phyloP scores from a whole-genome alignment of 2,329 filamentous ascomycete genomes.

The Diaporthe destruens region DNA sequence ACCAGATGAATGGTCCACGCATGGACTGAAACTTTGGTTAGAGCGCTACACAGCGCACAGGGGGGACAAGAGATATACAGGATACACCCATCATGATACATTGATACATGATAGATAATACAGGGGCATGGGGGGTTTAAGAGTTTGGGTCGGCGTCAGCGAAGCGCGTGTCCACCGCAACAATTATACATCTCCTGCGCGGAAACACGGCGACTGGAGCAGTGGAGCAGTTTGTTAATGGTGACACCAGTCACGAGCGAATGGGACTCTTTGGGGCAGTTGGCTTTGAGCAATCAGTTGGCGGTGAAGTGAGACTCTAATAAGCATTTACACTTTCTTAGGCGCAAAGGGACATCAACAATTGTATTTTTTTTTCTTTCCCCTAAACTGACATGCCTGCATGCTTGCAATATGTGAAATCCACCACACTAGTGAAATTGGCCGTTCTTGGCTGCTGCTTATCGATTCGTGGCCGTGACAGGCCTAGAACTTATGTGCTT shows the following conservation, averaged over 20 bases:
- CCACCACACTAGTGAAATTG: conserved; percentile 4
- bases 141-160: conserved; percentile 12
- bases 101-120: not conserved
- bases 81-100: conserved; percentile 18
- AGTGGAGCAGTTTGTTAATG: not conserved
- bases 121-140: not conserved
- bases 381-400: not conserved
- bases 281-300: not conserved
- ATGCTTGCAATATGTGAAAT: not conserved
- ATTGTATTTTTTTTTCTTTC: not conserved
- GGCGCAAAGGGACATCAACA: conserved; percentile 3
- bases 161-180: conserved; percentile 15
- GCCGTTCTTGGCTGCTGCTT: conserved; percentile 11
- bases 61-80: not conserved
- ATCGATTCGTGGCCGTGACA: not conserved
- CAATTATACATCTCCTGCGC: not conserved
- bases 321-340: not conserved
- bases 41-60: not conserved
- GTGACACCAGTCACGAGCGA: not conserved
- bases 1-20: not conserved
- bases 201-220: not conserved
- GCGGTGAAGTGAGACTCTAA: conserved; percentile 9
- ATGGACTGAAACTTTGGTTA: not conserved
- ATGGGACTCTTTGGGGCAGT: not conserved
- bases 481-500: not conserved